phyloP scores from a whole-genome alignment of 352 stramenopile species.

The Aphanomyces euteiches region DNA sequence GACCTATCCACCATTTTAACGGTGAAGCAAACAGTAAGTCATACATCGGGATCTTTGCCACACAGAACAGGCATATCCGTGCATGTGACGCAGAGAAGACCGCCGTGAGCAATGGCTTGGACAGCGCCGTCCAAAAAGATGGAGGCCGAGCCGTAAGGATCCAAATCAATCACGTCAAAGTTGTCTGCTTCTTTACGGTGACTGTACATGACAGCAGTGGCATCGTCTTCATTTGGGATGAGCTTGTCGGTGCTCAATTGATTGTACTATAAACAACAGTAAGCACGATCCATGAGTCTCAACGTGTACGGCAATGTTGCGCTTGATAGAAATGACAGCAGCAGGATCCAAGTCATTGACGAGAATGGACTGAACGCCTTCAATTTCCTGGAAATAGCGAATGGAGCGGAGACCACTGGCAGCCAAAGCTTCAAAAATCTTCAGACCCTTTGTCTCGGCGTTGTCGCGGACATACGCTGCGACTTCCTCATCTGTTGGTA shows the following conservation, averaged over 20 bases:
- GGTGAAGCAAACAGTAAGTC: not conserved
- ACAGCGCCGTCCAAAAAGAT: slow-evolving; percentile 98
- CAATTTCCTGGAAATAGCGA: slow-evolving; percentile 99
- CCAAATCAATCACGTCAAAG: slow-evolving; percentile 99
- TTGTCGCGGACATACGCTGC: slow-evolving; percentile 55
- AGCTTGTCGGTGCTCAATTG: slow-evolving; percentile 75
- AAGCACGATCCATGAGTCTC: not conserved
- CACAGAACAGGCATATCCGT: slow-evolving; percentile 97
- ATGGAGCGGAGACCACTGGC: slow-evolving; percentile 98
- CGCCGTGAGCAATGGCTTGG: slow-evolving; percentile 92
- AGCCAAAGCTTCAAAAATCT: slow-evolving; percentile 97
- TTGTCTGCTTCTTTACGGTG: slow-evolving; percentile 84
- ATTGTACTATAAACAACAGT: slow-evolving; percentile 50
- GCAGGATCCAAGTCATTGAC: slow-evolving; percentile 98
- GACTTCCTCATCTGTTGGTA: slow-evolving; percentile 64
- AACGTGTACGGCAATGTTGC: slow-evolving; percentile 81
- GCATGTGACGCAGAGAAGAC: slow-evolving; percentile 98
- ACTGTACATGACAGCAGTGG: slow-evolving; percentile 85
- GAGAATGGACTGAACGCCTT: slow-evolving; percentile 94
- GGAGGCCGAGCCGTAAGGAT: slow-evolving; percentile 98
- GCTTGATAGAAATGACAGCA: slow-evolving; percentile 93
- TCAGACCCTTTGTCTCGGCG: slow-evolving; percentile 85
- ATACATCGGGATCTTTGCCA: slow-evolving; percentile 82
- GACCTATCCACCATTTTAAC: slow-evolving; percentile 32
- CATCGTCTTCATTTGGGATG: slow-evolving; percentile 80